Percentiles rank a stretch among this genome's conserved stretches.
phyloP scores from a whole-genome alignment of 2,329 filamentous ascomycete species.

The Blumeriella jaapii region DNA sequence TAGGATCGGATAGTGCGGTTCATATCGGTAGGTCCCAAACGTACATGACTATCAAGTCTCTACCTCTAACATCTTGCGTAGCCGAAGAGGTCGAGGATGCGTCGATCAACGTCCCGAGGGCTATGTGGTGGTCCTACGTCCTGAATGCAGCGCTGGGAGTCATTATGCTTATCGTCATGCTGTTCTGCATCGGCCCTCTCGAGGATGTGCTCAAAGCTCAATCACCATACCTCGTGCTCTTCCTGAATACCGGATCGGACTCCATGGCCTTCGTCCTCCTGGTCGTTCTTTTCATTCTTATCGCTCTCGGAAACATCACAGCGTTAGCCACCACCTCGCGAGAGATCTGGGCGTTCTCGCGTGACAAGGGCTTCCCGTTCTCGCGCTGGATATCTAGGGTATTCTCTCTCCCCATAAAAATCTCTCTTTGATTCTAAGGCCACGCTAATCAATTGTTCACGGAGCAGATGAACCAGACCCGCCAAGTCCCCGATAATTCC shows the following conservation, averaged over 20 bases:
- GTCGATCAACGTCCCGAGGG: conserved; percentile 34
- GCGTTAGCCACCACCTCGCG: conserved; percentile 28
- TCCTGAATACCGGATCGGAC: conserved; percentile 32
- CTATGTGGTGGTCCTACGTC: conserved; percentile 35
- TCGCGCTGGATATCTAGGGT: conserved; percentile 29
- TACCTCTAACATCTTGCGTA: neutral
- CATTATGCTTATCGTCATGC: conserved; percentile 27
- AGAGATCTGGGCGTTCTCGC: conserved; percentile 33
- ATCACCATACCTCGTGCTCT: conserved; percentile 30
- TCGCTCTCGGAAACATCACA: conserved; percentile 30
- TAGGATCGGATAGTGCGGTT: conserved; percentile 21
- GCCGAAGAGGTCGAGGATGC: conserved; percentile 39
- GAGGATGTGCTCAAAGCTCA: conserved; percentile 34
- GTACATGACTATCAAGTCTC: no score
- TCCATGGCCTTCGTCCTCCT: conserved; percentile 36
- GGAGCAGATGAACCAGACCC: conserved; percentile 26
- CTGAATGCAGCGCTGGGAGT: conserved; percentile 38
- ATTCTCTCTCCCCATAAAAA: neutral
- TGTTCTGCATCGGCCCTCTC: conserved; percentile 27
- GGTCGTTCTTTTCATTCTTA: conserved; percentile 31
- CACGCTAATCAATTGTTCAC: neutral
- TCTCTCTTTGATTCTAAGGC: neutral
- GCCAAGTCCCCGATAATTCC: conserved; percentile 18
- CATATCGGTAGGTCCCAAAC: conserved; percentile 26
- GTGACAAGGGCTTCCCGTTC: conserved; percentile 34